Percentiles rank a stretch among this genome's conserved stretches.
phyloP scores from a whole-genome alignment of 2,329 filamentous ascomycete genomes.

The Fusarium kyushuense region DNA sequence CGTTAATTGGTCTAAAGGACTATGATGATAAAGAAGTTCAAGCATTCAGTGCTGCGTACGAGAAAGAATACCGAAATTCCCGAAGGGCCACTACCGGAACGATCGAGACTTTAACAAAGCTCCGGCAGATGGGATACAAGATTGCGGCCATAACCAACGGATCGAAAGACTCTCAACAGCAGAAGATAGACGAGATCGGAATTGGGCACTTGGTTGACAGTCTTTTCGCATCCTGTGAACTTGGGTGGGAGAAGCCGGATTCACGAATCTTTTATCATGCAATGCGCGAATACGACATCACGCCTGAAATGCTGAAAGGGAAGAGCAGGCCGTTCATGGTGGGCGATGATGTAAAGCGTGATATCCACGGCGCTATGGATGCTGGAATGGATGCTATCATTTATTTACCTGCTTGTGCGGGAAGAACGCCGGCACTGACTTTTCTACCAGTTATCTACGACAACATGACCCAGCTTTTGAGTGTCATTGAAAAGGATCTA shows the following conservation, averaged over 20 bases:
- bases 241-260: background rate
- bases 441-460: background rate
- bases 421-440: rapidly evolving
- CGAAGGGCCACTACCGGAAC: background rate
- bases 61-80: background rate
- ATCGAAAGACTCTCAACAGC: background rate
- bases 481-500: too few species aligned
- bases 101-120: background rate
- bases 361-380: background rate
- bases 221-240: background rate
- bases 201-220: background rate
- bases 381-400: background rate
- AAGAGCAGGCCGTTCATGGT: background rate
- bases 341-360: background rate
- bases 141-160: background rate
- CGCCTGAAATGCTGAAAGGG: background rate
- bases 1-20: background rate
- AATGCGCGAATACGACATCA: background rate
- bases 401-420: background rate
- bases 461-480: background rate
- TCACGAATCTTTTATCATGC: background rate
- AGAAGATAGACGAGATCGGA: background rate
- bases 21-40: background rate
- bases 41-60: background rate
- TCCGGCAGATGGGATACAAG: background rate